These are phyloP conservation scores for Zygosaccharomyces pseudobailii DNA, from an alignment of 1,139 yeast species.

Conservation along the genomic window DNA sequence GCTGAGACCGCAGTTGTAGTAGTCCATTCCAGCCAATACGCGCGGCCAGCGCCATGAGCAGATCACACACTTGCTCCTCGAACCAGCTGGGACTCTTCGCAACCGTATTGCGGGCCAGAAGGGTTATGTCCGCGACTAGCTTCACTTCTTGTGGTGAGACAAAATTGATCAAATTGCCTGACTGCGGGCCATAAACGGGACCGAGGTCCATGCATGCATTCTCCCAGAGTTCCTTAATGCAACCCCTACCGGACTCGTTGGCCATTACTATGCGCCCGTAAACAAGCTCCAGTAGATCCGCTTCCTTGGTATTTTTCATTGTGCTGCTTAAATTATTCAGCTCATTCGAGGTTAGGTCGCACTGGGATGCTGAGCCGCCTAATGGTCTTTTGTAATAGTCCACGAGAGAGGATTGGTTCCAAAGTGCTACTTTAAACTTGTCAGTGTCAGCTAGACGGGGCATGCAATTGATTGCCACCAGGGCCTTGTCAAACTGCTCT, in stretches of 20 bases:
- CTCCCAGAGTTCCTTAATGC: constrained; percentile 49
- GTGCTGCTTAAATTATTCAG: constrained; percentile 50
- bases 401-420: constrained; percentile 13
- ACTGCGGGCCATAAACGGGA: constrained; percentile 56
- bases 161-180: constrained; percentile 41
- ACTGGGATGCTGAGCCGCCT: constrained; percentile 39
- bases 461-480: constrained; percentile 80
- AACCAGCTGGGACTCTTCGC: constrained; percentile 74
- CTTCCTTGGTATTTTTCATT: constrained; percentile 24
- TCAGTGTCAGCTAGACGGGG: constrained; percentile 46
- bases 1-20: constrained; percentile 70
- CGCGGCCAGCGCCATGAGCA: constrained; percentile 56
- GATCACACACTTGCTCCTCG: constrained; percentile 58
- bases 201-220: constrained; percentile 36
- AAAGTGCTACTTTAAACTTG: constrained; percentile 18
- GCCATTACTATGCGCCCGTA: constrained; percentile 71
- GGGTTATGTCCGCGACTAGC: constrained; percentile 55
- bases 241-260: constrained; percentile 62
- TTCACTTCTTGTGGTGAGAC: constrained; percentile 41
- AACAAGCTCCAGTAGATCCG: constrained; percentile 21
- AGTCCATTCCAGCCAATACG: constrained; percentile 89
- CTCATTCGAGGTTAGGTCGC: constrained; percentile 61
- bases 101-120: constrained; percentile 70
- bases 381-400: constrained; percentile 30
- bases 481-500: constrained; percentile 70